A percentile compares a stretch with the other conserved stretches of the same genome.
Conservation (phyloP, 2,329 filamentous ascomycete species). For the Alternaria novae-zelandiae region DNA sequence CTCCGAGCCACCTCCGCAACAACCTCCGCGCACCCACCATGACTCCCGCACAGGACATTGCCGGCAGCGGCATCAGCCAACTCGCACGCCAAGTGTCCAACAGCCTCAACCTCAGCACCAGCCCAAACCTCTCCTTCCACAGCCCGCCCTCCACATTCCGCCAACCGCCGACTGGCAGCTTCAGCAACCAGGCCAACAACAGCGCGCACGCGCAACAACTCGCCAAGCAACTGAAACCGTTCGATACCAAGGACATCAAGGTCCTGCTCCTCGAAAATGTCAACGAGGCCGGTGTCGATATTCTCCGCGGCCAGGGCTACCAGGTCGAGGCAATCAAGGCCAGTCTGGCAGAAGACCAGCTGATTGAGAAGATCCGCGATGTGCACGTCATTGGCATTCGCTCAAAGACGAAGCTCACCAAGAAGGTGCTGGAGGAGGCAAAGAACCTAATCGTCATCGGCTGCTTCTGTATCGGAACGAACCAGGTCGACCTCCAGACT, state of each 20-base stretch:
- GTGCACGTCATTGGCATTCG: constrained; percentile 98
- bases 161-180: constrained; percentile 42
- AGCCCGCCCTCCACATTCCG: constrained; percentile 70
- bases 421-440: constrained; percentile 82
- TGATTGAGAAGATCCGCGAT: constrained; percentile 97
- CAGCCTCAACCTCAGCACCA: constrained; percentile 73
- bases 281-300: constrained; percentile 85
- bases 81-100: constrained; percentile 60
- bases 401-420: constrained; percentile 94
- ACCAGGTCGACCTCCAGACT: constrained; percentile 87
- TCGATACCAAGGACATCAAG: constrained; percentile 95
- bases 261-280: constrained; percentile 95
- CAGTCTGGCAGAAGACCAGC: constrained; percentile 87
- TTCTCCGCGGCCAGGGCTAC: constrained; percentile 85
- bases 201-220: constrained; percentile 43
- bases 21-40: constrained; percentile 34
- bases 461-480: constrained; percentile 99
- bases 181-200: constrained; percentile 28
- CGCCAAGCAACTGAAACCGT: constrained; percentile 87
- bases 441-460: constrained; percentile 95
- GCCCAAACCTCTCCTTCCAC: constrained; percentile 76
- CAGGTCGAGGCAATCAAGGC: constrained; percentile 92
- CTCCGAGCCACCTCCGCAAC: constrained; percentile 26
- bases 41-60: constrained; percentile 48
- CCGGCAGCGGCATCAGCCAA: constrained; percentile 33